These are phyloP conservation scores for Cladobotryum protrusum DNA, from an alignment of 2,329 filamentous ascomycete genomes.

Conservation along the genomic window DNA sequence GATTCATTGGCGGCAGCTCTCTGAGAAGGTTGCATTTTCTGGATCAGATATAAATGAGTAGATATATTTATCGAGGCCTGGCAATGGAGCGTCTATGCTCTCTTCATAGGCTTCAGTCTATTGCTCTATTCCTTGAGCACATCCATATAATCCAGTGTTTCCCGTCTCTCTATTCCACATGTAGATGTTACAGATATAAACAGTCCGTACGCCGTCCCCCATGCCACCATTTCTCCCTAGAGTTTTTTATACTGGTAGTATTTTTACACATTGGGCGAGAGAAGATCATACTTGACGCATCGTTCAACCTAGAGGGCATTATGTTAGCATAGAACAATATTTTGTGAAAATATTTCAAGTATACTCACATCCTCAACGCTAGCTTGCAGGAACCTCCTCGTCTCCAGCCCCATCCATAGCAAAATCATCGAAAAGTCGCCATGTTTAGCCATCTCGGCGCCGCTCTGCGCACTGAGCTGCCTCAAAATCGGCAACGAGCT, in stretches of 20 bases:
- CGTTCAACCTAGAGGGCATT: conserved; percentile 58
- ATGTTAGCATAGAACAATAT: not conserved
- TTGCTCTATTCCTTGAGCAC: too few relatives aligned
- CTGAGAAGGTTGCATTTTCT: too few relatives aligned
- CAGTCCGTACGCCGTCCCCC: not conserved
- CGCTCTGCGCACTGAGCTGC: conserved; percentile 74
- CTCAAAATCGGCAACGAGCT: conserved; percentile 86
- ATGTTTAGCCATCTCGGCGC: conserved; percentile 60
- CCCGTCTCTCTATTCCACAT: too few relatives aligned
- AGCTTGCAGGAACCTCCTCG: conserved; percentile 80
- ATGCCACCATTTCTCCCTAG: not conserved
- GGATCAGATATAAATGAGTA: too few relatives aligned
- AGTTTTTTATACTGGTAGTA: not conserved
- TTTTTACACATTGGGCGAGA: conserved; percentile 76
- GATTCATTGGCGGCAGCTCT: too few relatives aligned
- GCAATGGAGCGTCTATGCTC: too few relatives aligned
- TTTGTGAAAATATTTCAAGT: not conserved
- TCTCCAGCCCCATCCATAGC: conserved; percentile 87
- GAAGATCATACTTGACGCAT: conserved; percentile 83
- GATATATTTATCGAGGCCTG: too few relatives aligned
- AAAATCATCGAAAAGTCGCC: conserved; percentile 81
- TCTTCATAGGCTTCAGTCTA: too few relatives aligned
- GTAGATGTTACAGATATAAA: too few relatives aligned
- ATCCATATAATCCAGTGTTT: too few relatives aligned
- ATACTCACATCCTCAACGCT: conserved; percentile 75